phyloP scores from a whole-genome alignment of 441 rosid genomes.

The Corymbia calophylla region DNA sequence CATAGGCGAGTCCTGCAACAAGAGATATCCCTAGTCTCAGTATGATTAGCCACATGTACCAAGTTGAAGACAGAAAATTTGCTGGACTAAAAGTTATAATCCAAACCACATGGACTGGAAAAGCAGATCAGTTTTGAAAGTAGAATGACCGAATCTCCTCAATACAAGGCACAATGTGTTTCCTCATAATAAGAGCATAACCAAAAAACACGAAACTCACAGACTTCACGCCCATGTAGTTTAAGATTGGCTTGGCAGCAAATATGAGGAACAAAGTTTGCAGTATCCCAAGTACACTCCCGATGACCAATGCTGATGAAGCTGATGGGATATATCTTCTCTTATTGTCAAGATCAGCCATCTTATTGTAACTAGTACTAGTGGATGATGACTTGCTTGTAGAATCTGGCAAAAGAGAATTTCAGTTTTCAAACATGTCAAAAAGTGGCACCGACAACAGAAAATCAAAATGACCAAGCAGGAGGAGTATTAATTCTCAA shows the following conservation, averaged over 20 bases:
- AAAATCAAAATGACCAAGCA: not conserved
- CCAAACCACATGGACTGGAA: not conserved
- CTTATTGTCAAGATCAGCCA: not conserved
- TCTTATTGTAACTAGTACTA: not conserved
- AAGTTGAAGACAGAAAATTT: not conserved
- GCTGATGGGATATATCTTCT: slow-evolving; percentile 23
- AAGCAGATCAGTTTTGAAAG: not conserved
- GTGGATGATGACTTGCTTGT: not conserved
- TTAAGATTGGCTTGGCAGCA: slow-evolving; percentile 17
- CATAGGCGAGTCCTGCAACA: slow-evolving; percentile 22
- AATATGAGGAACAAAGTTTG: slow-evolving; percentile 20
- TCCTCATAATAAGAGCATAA: not conserved
- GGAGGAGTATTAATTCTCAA: not conserved
- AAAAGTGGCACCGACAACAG: not conserved
- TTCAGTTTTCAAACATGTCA: not conserved
- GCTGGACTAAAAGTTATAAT: not conserved
- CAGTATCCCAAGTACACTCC: slow-evolving; percentile 22
- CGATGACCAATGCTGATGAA: slow-evolving; percentile 24
- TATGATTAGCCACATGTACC: not conserved
- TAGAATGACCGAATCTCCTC: not conserved
- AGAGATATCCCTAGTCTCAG: not conserved
- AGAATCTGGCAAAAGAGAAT: not conserved
- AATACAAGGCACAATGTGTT: not conserved
- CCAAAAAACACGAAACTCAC: slow-evolving; percentile 3
- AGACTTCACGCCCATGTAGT: slow-evolving; percentile 23